Conservation (phyloP, 2,329 filamentous ascomycete species). For the Xylaria polymorpha region DNA sequence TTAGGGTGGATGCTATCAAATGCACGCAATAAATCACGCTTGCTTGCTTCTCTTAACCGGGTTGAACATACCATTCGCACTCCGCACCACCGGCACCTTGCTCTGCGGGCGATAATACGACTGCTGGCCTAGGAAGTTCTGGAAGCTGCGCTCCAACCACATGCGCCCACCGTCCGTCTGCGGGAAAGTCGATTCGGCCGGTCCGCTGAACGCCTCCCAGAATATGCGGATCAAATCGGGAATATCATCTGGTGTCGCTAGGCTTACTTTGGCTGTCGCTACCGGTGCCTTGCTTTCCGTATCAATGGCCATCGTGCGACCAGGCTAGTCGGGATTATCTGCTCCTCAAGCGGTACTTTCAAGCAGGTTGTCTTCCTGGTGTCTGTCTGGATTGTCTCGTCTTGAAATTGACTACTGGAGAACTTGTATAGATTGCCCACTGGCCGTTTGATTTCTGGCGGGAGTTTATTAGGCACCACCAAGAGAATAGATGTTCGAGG, state of each 20-base stretch:
- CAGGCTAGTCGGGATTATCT: not conserved
- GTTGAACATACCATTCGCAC: constrained; percentile 38
- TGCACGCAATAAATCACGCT: not conserved
- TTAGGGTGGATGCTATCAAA: not conserved
- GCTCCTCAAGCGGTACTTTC: not conserved
- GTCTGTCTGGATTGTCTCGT: not conserved
- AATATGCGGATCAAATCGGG: constrained; percentile 43
- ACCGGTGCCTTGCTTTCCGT: constrained; percentile 16
- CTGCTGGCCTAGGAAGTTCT: constrained; percentile 42
- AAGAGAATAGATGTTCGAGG: not conserved
- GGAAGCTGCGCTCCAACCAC: constrained; percentile 45
- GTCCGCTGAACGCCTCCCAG: constrained; percentile 44
- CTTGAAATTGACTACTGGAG: not conserved
- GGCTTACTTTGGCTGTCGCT: constrained; percentile 38
- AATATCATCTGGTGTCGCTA: constrained; percentile 43
- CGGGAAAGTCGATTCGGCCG: constrained; percentile 43
- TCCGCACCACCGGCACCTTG: constrained; percentile 43
- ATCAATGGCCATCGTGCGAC: constrained; percentile 11
- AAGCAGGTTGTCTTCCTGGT: not conserved
- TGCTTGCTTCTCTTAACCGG: not conserved
- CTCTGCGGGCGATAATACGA: constrained; percentile 42
- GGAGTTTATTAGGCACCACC: not conserved
- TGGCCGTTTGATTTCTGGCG: not conserved
- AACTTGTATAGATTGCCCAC: not conserved
- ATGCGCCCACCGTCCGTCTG: constrained; percentile 42